Base-by-base conservation (phyloP, 1,139 yeast genomes). In the Yamadazyma atlantica region DNA sequence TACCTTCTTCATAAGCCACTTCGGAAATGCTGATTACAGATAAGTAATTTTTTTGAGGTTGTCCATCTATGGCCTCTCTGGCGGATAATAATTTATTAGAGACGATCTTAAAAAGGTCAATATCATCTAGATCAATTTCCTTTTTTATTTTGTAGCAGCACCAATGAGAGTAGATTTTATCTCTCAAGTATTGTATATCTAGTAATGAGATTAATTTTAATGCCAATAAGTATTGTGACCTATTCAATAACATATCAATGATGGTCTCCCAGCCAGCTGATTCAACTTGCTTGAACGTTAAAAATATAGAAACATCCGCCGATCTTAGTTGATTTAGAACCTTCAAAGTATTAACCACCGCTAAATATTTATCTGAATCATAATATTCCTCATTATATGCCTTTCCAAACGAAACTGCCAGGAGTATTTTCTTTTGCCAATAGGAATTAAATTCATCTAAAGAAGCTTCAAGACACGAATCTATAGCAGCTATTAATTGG, bases 361-460 rank as follows among this genome's bases (percentile, higher is more conserved):
- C 64, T 4, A 88, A 75, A 53, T 83, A 89, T 33, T 72, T 70
- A 37, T 77, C 80, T 2, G 87, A 67, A 53, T 82, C 74, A 14
- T 69, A 62, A 2, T 65, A 50, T 8, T 58, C 62, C 13, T 58
- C 64, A 22, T 76, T 57, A 29, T 85, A 79, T 0, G 87, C 73
- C 55, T 90, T 92, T 1, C 97, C 98, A 62, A 90, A 87, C 0
- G 88, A 72, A 0, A 92, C 96, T 0, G 96, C 95, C 43, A 79
- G 73, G 24, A 92, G 62, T 4, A 92, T 66, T 39, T 76, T 78
- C 55, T 89, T 89, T 51, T 92, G 98, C 84, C 92, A 78, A 36
- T 69, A 66, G 0, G 85, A 75, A 42, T 82, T 85, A 50, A 86
- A 80, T 51, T 90, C 97, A 37, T 82, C 82, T 6, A 81, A 62